Evolutionary conservation across 192 early-diverging fungal genomes (phyloP).

Genomic region (Obelidium mucronatum): DNA sequence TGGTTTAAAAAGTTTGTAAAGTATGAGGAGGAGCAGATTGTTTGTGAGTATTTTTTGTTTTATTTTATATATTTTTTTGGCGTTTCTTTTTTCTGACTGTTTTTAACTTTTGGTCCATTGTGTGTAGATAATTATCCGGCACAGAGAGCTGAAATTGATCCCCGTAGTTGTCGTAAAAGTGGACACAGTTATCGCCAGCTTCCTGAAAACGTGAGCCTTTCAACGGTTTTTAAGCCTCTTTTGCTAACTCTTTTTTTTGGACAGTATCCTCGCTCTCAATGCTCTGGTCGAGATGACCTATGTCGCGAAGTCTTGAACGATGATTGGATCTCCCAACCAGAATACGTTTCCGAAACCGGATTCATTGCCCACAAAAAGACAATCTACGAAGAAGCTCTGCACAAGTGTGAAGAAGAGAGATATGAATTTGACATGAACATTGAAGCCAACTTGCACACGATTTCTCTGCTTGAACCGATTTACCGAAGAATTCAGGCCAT

Average conservation of each 20-base stretch:
- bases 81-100: no score
- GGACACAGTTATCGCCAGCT: conserved; percentile 80
- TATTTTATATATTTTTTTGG: not conserved
- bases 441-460: conserved; percentile 89
- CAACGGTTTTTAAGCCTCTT: no score
- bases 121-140: conserved; percentile 68
- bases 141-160: conserved; percentile 68
- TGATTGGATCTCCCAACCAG: conserved; percentile 93
- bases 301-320: conserved; percentile 96
- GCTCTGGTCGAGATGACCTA: conserved; percentile 93
- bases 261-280: conserved; percentile 54
- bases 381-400: conserved; percentile 90
- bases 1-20: conserved; percentile 94
- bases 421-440: conserved; percentile 99
- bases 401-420: conserved; percentile 95
- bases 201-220: conserved; percentile 65
- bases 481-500: conserved; percentile 84
- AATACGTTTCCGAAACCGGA: conserved; percentile 86
- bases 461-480: conserved; percentile 90
- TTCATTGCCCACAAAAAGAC: conserved; percentile 94
- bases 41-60: conserved; percentile 50
- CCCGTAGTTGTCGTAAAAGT: conserved; percentile 60
- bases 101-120: conserved; percentile 13
- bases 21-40: conserved; percentile 79
- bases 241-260: not conserved